Evolutionary conservation across 1,139 yeast genomes (phyloP).

Genomic region (Candida buenavistaensis): DNA sequence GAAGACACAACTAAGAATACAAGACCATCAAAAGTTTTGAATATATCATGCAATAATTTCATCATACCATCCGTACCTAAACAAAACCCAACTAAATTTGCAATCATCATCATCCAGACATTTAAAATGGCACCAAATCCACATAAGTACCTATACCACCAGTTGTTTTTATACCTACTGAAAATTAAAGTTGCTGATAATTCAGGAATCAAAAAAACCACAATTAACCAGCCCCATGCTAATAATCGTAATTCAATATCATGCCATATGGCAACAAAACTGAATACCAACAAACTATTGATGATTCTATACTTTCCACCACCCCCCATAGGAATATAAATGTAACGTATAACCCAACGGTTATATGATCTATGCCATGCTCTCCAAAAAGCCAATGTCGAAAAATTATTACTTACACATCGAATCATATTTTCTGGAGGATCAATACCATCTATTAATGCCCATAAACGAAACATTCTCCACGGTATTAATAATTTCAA

Average conservation of each 20-base stretch:
- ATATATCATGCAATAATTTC: constrained; percentile 65
- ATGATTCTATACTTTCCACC: constrained; percentile 69
- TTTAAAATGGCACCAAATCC: constrained; percentile 86
- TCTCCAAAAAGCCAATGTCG: constrained; percentile 94
- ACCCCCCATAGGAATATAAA: constrained; percentile 85
- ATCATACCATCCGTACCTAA: constrained; percentile 84
- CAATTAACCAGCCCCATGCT: constrained; percentile 96
- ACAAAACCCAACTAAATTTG: constrained; percentile 92
- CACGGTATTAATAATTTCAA: constrained; percentile 89
- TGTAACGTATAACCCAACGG: constrained; percentile 80
- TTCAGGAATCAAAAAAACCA: constrained; percentile 87
- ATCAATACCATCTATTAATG: constrained; percentile 85
- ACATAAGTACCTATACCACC: constrained; percentile 82
- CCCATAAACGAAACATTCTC: constrained; percentile 94
- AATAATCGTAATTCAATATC: constrained; percentile 85
- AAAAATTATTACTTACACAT: constrained; percentile 91
- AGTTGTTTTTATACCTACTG: constrained; percentile 42
- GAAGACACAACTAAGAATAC: too few relatives aligned
- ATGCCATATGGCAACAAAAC: constrained; percentile 98
- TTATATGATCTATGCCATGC: constrained; percentile 98
- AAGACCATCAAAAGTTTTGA: constrained; percentile 73
- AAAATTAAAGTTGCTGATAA: constrained; percentile 55
- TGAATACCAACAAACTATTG: constrained; percentile 84
- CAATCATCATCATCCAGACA: constrained; percentile 98
- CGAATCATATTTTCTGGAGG: constrained; percentile 98